A percentile compares a stretch with the other conserved stretches of the same genome.
phyloP scores from a whole-genome alignment of 441 rosid genomes.

The Theobroma grandiflorum region DNA sequence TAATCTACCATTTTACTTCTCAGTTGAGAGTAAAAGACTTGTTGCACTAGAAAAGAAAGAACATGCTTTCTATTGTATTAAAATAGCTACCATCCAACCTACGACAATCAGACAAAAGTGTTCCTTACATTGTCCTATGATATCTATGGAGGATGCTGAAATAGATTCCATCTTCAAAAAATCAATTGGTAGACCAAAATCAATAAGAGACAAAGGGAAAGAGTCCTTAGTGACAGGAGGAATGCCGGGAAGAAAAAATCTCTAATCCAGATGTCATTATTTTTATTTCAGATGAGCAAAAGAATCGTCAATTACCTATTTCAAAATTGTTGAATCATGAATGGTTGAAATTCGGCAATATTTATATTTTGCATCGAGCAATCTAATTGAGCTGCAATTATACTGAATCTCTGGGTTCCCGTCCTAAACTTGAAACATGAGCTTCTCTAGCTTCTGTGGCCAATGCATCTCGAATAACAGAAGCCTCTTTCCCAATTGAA shows the following conservation, averaged over 20 bases:
- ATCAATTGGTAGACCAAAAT: neutral
- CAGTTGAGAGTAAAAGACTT: neutral
- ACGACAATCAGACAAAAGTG: neutral
- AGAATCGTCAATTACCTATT: constrained; percentile 35
- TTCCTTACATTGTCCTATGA: neutral
- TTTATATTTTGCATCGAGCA: neutral
- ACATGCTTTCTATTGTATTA: neutral
- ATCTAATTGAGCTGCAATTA: neutral
- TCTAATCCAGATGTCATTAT: neutral
- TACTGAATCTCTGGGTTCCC: constrained; percentile 25
- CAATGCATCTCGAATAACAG: constrained; percentile 47
- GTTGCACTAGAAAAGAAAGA: neutral
- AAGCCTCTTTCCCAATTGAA: constrained; percentile 36
- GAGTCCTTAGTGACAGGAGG: neutral
- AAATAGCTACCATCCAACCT: neutral
- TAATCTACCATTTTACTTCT: neutral
- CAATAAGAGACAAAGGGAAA: neutral
- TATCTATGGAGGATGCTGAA: too few species aligned
- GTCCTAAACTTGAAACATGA: constrained; percentile 21
- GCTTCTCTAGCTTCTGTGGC: constrained; percentile 43
- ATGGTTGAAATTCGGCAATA: neutral
- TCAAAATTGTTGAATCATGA: constrained; percentile 24
- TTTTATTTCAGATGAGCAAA: neutral
- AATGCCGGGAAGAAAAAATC: constrained; percentile 3
- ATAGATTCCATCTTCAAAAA: neutral